Conservation (phyloP, 2,329 filamentous ascomycete genomes). For the Ophiocordyceps robertsii region DNA sequence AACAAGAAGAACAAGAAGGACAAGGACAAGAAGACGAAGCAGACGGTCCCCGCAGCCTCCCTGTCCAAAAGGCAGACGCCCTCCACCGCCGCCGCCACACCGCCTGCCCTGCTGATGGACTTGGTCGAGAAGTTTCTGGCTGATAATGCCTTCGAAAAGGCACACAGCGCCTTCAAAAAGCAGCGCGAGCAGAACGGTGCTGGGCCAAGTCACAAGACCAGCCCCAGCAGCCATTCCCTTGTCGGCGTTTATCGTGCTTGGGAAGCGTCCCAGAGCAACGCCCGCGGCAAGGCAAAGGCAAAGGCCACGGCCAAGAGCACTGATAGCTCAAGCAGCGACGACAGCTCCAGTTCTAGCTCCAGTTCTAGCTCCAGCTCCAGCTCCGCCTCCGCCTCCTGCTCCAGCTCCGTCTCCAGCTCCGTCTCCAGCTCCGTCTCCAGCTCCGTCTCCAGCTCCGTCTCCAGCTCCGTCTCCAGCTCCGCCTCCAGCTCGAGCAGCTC, state of each 20-base stretch:
- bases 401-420: slow-evolving; percentile 9
- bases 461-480: slow-evolving; percentile 2
- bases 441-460: slow-evolving; percentile 13
- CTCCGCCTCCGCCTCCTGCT: slow-evolving; percentile 14
- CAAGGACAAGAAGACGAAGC: slow-evolving; percentile 20
- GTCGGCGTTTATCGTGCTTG: slow-evolving; percentile 37
- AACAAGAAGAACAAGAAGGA: neutral
- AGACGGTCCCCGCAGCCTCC: slow-evolving; percentile 10
- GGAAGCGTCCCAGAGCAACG: slow-evolving; percentile 20
- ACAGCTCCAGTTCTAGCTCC: no score
- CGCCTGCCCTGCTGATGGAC: slow-evolving; percentile 50
- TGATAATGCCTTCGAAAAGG: slow-evolving; percentile 48
- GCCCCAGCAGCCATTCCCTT: slow-evolving; percentile 23
- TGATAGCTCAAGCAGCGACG: neutral
- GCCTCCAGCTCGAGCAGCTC: slow-evolving; percentile 18
- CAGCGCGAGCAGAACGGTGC: slow-evolving; percentile 42
- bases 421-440: slow-evolving; percentile 10
- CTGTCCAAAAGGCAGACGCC: slow-evolving; percentile 8
- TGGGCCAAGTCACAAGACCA: slow-evolving; percentile 25
- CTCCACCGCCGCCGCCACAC: slow-evolving; percentile 23
- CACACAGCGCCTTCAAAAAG: slow-evolving; percentile 48
- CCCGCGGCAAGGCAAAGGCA: slow-evolving; percentile 7
- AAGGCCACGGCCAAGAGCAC: slow-evolving; percentile 5
- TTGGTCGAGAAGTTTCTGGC: slow-evolving; percentile 54
- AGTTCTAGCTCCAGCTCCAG: no score